Conservation (phyloP, 495 filamentous ascomycete species). For the Sphaerosporella brunnea region DNA sequence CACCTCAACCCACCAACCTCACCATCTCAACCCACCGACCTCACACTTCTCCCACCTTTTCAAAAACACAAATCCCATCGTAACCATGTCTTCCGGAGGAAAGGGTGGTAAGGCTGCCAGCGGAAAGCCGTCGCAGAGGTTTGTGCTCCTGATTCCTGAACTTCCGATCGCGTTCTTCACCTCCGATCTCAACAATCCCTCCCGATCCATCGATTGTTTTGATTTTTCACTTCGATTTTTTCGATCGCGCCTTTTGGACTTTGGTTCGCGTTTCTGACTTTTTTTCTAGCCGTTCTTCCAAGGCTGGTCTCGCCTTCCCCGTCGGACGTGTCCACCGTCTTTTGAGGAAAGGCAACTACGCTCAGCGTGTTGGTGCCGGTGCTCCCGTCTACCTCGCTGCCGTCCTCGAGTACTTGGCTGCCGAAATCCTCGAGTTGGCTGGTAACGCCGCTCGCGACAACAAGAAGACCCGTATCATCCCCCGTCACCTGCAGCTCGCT, state of each 20-base stretch:
- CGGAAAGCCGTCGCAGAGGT: constrained; percentile 27
- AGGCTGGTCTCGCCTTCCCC: constrained; percentile 97
- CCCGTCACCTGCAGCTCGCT: constrained; percentile 95
- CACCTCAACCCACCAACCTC: constrained; percentile 3
- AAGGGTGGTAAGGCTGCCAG: constrained; percentile 27
- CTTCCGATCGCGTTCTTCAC: constrained; percentile 3
- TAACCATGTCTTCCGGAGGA: constrained; percentile 27
- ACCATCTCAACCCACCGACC: constrained; percentile 21
- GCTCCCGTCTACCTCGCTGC: constrained; percentile 96
- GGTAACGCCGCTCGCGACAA: constrained; percentile 98
- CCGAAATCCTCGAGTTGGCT: constrained; percentile 96
- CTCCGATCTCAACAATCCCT: constrained; percentile 14
- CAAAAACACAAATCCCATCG: constrained; percentile 18
- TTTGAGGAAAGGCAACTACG: constrained; percentile 98
- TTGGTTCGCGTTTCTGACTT: constrained; percentile 27
- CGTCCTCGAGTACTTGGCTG: constrained; percentile 95
- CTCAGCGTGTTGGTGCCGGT: constrained; percentile 60
- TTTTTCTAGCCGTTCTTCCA: constrained; percentile 71
- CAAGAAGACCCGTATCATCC: constrained; percentile 99
- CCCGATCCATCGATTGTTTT: constrained; percentile 4
- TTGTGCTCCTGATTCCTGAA: constrained; percentile 18
- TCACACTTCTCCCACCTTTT: constrained; percentile 19
- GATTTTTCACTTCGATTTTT: background rate
- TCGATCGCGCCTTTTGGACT: constrained; percentile 14
- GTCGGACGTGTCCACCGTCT: constrained; percentile 99